Evolutionary conservation across 1,284 basidiomycete genomes (phyloP).

Genomic region (Testicularia cyperi): DNA sequence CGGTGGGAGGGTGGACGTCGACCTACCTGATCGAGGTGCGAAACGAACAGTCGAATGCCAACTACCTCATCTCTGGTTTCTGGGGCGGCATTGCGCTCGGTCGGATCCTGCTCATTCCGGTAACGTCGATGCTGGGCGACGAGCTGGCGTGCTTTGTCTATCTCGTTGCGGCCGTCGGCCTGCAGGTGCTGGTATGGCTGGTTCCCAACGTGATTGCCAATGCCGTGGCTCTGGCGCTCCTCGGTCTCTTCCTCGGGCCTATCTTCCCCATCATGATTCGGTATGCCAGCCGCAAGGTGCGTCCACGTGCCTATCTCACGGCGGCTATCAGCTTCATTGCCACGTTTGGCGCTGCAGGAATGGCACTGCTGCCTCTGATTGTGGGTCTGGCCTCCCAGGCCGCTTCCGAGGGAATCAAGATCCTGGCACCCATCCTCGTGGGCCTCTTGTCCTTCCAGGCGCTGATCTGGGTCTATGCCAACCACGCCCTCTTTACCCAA

Average conservation of each 20-base stretch:
- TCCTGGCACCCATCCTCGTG: slow-evolving; percentile 37
- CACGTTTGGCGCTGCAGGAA: slow-evolving; percentile 29
- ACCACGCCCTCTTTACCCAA: slow-evolving; percentile 8
- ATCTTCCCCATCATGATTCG: slow-evolving; percentile 40
- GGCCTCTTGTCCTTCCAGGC: slow-evolving; percentile 27
- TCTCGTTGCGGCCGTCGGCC: slow-evolving; percentile 20
- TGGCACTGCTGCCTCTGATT: slow-evolving; percentile 37
- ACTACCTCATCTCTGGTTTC: slow-evolving; percentile 41
- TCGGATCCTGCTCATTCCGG: slow-evolving; percentile 38
- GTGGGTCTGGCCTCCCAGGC: slow-evolving; percentile 33
- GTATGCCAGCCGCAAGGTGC: slow-evolving; percentile 14
- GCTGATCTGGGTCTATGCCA: slow-evolving; percentile 15
- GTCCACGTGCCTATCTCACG: slow-evolving; percentile 36
- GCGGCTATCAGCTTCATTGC: slow-evolving; percentile 38
- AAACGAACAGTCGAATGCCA: slow-evolving; percentile 13
- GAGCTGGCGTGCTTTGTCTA: slow-evolving; percentile 35
- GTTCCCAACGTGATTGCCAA: slow-evolving; percentile 40
- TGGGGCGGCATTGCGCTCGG: slow-evolving; percentile 44
- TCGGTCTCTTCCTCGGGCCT: slow-evolving; percentile 40
- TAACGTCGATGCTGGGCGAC: slow-evolving; percentile 34
- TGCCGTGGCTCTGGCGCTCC: slow-evolving; percentile 34
- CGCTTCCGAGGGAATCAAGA: slow-evolving; percentile 26
- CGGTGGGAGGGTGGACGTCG: slow-evolving; percentile 41
- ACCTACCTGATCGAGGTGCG: slow-evolving; percentile 31
- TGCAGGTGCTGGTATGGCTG: slow-evolving; percentile 42